Evolutionary conservation across 108 stramenopile species (phyloP), one percentile per base, ranked within the genome.

Genomic region (Tribonema minus): DNA sequence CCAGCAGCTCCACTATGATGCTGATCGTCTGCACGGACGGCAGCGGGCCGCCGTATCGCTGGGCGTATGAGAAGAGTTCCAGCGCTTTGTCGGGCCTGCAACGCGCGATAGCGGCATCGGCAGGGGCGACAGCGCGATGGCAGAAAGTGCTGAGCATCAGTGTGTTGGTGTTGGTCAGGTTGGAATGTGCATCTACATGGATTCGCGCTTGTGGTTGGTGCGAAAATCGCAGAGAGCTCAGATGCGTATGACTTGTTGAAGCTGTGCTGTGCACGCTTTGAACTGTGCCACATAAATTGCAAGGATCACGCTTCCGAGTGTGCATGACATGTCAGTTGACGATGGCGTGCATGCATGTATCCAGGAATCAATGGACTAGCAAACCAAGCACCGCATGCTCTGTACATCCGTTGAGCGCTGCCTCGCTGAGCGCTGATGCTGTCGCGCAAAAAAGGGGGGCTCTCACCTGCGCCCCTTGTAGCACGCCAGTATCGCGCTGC

Each of bases 401-500:
- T 6, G 6, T 46, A 6, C 41, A 46, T 6, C 41, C 6, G 41
- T 6, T 46, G 9, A 46, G 41, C 41, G 41, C 41, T 46, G 41
- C 41, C 41, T 6, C 41, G 6, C 41, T 46, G 9, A 46, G 15
- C 41, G 15, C 41, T 15, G 15, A n/a, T n/a, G n/a, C n/a, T n/a
- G n/a, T n/a, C n/a, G 41, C 41, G 9, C 9, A 46, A 15, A 46
- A 46, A 46, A 46, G 41, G 41, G 41, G 9, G 15, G 41, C 25
- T 23, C 61, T 25, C 1, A 62, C 71, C 61, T 72, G 71, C 12
- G 36, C 23, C 71, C 71, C 61, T 72, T 72, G 71, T 58, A 72
- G 71, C 71, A 72, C 5, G 71, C 71, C 27, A 72, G 60, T 31
- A 72, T 72, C 60, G 60, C 71, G n/a, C 60, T n/a, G 30, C 71